Evolutionary conservation across 495 filamentous ascomycete genomes (phyloP), one percentile per base, ranked within the genome.

Genomic region (Neurospora terricola): DNA sequence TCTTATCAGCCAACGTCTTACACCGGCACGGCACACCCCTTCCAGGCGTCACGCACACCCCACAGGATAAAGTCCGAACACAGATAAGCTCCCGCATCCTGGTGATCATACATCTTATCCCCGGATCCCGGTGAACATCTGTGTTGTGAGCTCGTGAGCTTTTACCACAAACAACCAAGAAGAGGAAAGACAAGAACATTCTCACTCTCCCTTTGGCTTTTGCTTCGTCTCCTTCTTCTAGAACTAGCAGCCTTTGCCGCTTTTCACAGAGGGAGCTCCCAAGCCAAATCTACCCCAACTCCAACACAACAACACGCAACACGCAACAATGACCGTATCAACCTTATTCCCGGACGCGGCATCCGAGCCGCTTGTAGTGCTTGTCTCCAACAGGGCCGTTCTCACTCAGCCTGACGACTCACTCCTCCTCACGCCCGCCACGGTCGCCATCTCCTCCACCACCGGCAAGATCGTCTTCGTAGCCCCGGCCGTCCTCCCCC

Each of bases 401-500:
- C 81, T 97, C 80, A 94, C 90, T 10, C 86, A 91, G 39, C 88
- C 91, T 30, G 81, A 87, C 68, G 82, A 88, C 72, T 83, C 81
- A 40, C 81, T 88, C 7, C 12, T 85, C 8, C 78, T 88, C n/a
- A 83, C 83, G 8, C 87, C 88, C 12, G 88, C 87, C 39, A 97
- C 95, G 21, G 87, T 99, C 73, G 87, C 92, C 62, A 84, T 98
- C 76, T 97, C 93, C 7, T 90, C 87, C 7, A 80, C 76, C 38
- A 92, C 93, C 2, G 96, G 96, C 77, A 97, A 93, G 84, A 96
- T 98, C 81, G 87, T 90, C 27, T 90, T 91, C 8, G 86, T 97
- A 73, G 88, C 92, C 75, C 88, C 90, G 69, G 87, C 88, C 36
- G 85, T 98, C 74, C 85, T 97, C 48, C 93, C 92, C 5, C 81